Evolutionary conservation across 2,329 filamentous ascomycete genomes (phyloP), one percentile per base, ranked within the genome.

Genomic region (Neonectria ditissima): DNA sequence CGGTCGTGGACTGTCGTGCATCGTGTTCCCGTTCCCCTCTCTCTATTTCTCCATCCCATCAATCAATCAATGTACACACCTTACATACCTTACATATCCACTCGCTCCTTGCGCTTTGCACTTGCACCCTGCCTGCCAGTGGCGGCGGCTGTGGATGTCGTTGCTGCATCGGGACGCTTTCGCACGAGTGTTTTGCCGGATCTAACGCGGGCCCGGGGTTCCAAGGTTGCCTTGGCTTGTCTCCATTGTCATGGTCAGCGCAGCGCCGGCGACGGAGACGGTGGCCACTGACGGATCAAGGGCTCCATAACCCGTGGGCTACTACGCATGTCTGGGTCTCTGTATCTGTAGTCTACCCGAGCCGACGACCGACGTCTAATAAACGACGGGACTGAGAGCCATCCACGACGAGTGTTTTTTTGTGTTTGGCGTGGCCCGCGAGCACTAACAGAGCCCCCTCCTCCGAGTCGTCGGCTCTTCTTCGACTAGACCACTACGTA

Each of bases 131-230:
- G 24, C 24, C 24, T 26, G 28, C 51, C 41, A 56, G 59, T 62
- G 59, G 59, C 54, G 59, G 59, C 54, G 59, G 34, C 26, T 62
- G 59, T 62, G 59, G 59, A 45, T 62, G 54, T 30, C 6, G 30
- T 52, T 54, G 43, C 59, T 62, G 54, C 30, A 62, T 62, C 59
- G 54, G 59, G 54, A 57, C 30, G 54, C 41, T 58, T 55, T 62
- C 54, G 54, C 59, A 57, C 59, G 54, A 62, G 54, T 62, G 47
- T 51, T 47, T 57, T 57, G 54, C 59, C 59, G 59, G 54, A 62
- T 62, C 59, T 62, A 62, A 62, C 54, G 47, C 59, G 59, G 54
- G 59, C 48, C 59, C 48, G 54, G 56, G 54, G 32, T 57, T 53
- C 52, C 59, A 62, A 56, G 34, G 34, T 56, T 50, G 52, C 52